A percentile compares a stretch with the other conserved stretches of the same genome.
phyloP scores from a whole-genome alignment of 2,329 filamentous ascomycete species.

The Ophiostoma australiae region DNA sequence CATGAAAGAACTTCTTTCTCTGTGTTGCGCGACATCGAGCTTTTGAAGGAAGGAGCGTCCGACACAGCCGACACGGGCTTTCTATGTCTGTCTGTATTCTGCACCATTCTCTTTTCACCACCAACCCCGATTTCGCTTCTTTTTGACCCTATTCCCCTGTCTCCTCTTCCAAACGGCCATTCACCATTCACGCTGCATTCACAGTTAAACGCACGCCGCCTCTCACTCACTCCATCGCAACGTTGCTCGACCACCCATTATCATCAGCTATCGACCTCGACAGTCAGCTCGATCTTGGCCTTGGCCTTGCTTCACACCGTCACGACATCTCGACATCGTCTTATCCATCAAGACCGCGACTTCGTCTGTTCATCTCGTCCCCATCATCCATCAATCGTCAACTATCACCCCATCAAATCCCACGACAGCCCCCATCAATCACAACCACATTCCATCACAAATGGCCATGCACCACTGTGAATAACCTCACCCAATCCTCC shows the following conservation, averaged over 20 bases:
- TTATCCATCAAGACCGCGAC: neutral
- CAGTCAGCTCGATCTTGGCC: neutral
- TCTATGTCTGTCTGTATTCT: neutral
- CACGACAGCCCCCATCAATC: neutral
- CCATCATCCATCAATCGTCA: neutral
- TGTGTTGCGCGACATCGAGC: slow-evolving; percentile 23
- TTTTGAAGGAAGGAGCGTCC: slow-evolving; percentile 21
- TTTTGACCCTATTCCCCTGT: neutral
- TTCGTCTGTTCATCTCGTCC: neutral
- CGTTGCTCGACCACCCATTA: neutral
- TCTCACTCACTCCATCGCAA: neutral
- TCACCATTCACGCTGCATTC: slow-evolving; percentile 1
- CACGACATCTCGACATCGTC: neutral
- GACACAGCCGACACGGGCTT: neutral
- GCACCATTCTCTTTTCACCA: neutral
- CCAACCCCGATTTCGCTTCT: neutral
- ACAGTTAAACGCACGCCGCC: neutral
- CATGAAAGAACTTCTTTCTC: slow-evolving; percentile 19
- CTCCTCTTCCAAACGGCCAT: neutral
- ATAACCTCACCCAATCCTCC: neutral
- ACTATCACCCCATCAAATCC: neutral
- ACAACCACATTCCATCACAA: neutral
- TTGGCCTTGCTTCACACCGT: neutral
- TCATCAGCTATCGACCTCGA: neutral
- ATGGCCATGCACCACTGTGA: neutral